Percentiles rank a stretch among this genome's conserved stretches.
Evolutionary conservation across 2,329 filamentous ascomycete genomes (phyloP).

Genomic region (Monilinia fructicola): DNA sequence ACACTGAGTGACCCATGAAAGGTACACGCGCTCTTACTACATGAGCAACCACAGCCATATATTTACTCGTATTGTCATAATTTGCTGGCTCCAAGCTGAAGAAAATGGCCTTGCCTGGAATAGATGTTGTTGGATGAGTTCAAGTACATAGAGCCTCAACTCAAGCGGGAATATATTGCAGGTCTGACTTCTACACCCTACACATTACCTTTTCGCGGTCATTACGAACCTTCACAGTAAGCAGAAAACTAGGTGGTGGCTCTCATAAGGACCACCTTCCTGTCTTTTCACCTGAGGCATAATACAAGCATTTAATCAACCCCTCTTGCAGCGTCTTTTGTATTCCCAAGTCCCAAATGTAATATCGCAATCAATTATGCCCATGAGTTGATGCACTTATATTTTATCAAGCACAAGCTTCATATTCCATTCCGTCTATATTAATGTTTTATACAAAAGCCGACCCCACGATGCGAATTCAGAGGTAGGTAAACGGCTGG

Average conservation of each 20-base stretch:
- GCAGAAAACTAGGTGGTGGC: neutral
- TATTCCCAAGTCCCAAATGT: neutral
- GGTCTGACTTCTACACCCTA: slow-evolving; percentile 2
- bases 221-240: neutral
- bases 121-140: neutral
- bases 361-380: neutral
- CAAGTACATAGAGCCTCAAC: slow-evolving; percentile 2
- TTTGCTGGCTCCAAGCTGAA: neutral
- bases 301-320: slow-evolving; percentile 11
- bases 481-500: slow-evolving; percentile 10
- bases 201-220: neutral
- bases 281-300: slow-evolving; percentile 10
- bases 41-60: slow-evolving; percentile 8
- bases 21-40: slow-evolving; percentile 13
- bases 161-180: neutral
- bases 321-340: neutral
- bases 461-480: neutral
- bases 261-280: slow-evolving; percentile 5
- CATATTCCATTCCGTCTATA: neutral
- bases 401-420: neutral
- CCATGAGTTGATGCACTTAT: neutral
- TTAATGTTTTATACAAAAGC: neutral
- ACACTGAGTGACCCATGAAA: neutral
- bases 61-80: neutral
- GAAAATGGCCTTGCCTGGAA: neutral